Base-by-base conservation (phyloP, 1,284 basidiomycete genomes). In the Fomitiporia mediterranea region DNA sequence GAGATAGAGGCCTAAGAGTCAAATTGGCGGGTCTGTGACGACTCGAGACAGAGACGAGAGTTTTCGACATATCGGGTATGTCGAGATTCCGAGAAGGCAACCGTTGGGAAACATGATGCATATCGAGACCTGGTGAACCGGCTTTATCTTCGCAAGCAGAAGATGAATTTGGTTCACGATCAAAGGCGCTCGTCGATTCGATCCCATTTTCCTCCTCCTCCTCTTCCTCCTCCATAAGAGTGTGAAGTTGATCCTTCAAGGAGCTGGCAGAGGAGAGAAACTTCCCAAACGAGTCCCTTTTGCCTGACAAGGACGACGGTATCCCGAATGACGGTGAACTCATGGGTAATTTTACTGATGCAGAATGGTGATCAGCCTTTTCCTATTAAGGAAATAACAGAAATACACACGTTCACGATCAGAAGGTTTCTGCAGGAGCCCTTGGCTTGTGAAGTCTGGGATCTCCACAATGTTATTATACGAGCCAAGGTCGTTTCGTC, bases 181-280 rank as follows among this genome's bases (percentile, higher is more conserved):
- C 44, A 28, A 28, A 7, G 25, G 27, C 17, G 15, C 21, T 15
- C 25, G 9, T 9, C 13, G 17, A 8, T 8, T 3, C 25, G 5
- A 15, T 15, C 13, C 15, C 17, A n/a, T 30, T n/a, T 37, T 72
- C 71, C 3, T 79, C 79, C 32, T 87, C 88, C 40, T 90, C 89
- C 53, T 90, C 88, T 34, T 90, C 88, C 63, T 90, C 89, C 67
- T 91, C 89, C 32, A 90, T 69, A 28, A 91, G 75, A 6, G 88
- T 91, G 57, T 80, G 78, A 6, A 91, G 75, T 61, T 85, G 81
- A 66, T 90, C 88, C 66, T 89, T 91, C 47, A 82, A 78, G 4
- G 78, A 75, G 1, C 79, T 78, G 3, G 82, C 78, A 15, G 79
- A 64, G 15, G 77, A 74, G 60, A 86, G 76, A 62, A 81, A 75